These are phyloP conservation scores for Acephala macrosclerotiorum DNA, from an alignment of 2,329 filamentous ascomycete genomes.

Conservation along the genomic window DNA sequence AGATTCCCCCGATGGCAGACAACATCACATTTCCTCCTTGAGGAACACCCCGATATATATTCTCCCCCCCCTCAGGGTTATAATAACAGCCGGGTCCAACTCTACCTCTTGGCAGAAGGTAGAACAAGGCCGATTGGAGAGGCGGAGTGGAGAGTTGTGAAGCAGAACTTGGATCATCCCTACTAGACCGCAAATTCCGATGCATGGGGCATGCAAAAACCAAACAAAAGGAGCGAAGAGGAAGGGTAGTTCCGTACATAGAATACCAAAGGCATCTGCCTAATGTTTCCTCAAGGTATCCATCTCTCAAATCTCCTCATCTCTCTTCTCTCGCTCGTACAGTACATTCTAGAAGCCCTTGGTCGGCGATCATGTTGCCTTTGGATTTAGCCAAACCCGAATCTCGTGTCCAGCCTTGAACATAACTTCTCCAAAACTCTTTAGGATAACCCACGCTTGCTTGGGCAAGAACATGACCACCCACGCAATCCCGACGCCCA, in stretches of 20 bases:
- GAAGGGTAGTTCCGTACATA: too few relatives aligned
- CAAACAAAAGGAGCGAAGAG: too few relatives aligned
- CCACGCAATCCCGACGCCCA: slow-evolving; percentile 40
- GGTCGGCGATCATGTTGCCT: slow-evolving; percentile 33
- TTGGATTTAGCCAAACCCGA: slow-evolving; percentile 48
- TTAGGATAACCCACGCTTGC: slow-evolving; percentile 45
- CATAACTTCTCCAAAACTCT: slow-evolving; percentile 43
- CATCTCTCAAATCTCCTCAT: background rate
- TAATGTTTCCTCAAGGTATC: too few relatives aligned
- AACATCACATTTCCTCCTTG: slow-evolving; percentile 4
- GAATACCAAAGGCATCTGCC: too few relatives aligned
- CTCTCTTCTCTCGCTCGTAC: background rate
- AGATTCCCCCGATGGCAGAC: slow-evolving; percentile 3
- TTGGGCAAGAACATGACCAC: slow-evolving; percentile 46
- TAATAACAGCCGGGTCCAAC: too few relatives aligned
- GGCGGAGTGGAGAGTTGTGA: too few relatives aligned
- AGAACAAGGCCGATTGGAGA: background rate
- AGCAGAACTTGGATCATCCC: too few relatives aligned
- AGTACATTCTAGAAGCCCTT: too few relatives aligned
- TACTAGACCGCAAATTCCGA: too few relatives aligned
- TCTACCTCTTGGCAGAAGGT: background rate
- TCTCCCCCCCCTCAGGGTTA: too few relatives aligned
- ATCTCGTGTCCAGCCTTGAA: slow-evolving; percentile 47
- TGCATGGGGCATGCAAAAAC: too few relatives aligned
- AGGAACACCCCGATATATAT: background rate